Evolutionary conservation across 139 green algal genomes (phyloP).

Genomic region (Spirogloea muscicola): DNA sequence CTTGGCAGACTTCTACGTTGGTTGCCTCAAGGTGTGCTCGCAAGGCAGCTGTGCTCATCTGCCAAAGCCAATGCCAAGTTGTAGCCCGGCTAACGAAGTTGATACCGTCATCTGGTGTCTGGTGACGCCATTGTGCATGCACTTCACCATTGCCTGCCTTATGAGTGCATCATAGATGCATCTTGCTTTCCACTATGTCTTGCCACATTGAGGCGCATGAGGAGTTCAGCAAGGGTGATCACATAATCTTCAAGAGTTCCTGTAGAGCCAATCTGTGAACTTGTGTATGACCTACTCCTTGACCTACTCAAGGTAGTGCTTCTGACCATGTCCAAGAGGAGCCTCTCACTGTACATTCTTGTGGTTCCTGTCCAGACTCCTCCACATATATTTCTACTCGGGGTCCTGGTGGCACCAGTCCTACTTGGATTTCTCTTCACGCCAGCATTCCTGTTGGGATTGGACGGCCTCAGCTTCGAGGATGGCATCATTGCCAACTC

Average conservation of each 20-base stretch:
- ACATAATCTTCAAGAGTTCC: not conserved
- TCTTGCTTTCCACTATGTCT: too few species aligned
- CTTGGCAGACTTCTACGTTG: slow-evolving; percentile 23
- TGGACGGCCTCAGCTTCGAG: slow-evolving; percentile 34
- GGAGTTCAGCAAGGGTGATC: not conserved
- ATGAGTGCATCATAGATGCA: not conserved
- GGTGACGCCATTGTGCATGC: not conserved
- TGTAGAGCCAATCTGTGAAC: not conserved
- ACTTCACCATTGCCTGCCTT: not conserved
- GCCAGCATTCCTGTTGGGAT: slow-evolving; percentile 27
- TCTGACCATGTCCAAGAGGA: too few species aligned
- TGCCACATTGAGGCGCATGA: too few species aligned
- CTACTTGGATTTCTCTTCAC: slow-evolving; percentile 31
- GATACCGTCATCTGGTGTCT: not conserved
- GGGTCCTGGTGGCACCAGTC: slow-evolving; percentile 21
- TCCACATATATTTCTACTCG: not conserved
- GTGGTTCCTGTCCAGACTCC: not conserved
- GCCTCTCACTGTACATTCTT: not conserved
- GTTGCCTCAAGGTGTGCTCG: slow-evolving; percentile 32
- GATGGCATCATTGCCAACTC: slow-evolving; percentile 12
- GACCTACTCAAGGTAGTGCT: too few species aligned
- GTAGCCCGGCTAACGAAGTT: not conserved
- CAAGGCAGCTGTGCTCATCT: not conserved
- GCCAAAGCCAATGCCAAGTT: not conserved
- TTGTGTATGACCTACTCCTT: not conserved